These are phyloP conservation scores for Pseudevernia furfuracea DNA, from an alignment of 495 filamentous ascomycete genomes.

Conservation along the genomic window DNA sequence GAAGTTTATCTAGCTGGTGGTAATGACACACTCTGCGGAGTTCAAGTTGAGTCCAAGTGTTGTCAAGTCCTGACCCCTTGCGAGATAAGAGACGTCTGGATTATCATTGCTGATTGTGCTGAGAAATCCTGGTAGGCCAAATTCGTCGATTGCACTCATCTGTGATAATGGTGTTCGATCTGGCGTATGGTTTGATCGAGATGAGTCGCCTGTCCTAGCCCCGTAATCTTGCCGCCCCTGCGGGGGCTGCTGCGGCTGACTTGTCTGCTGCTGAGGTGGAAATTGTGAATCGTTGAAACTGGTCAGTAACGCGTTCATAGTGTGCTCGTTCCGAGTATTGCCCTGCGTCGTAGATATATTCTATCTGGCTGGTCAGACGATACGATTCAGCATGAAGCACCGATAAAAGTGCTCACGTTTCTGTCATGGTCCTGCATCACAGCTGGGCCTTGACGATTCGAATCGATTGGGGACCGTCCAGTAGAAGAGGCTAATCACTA, in stretches of 20 bases:
- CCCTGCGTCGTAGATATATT: conserved; percentile 9
- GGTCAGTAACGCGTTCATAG: conserved; percentile 12
- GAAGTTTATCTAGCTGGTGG: conserved; percentile 4
- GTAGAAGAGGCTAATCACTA: conserved; percentile 8
- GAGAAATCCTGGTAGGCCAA: conserved; percentile 70
- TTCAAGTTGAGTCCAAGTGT: conserved; percentile 71
- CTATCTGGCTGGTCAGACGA: background rate
- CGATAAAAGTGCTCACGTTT: conserved; percentile 23
- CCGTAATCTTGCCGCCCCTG: conserved; percentile 18
- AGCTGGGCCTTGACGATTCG: conserved; percentile 22
- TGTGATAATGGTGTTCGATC: conserved; percentile 50
- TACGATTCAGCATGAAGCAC: background rate
- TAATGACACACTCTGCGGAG: conserved; percentile 58
- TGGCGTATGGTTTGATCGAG: conserved; percentile 34
- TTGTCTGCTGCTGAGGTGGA: conserved; percentile 33
- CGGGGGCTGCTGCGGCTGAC: conserved; percentile 15
- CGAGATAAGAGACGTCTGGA: conserved; percentile 65
- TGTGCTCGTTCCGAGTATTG: conserved; percentile 14
- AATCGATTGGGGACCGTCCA: conserved; percentile 28
- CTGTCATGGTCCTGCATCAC: conserved; percentile 28
- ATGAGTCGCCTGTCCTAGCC: conserved; percentile 36
- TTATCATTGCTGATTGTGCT: conserved; percentile 71
- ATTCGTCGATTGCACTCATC: conserved; percentile 74
- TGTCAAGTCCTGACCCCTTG: conserved; percentile 71
- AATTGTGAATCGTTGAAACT: conserved; percentile 24